These are phyloP conservation scores for Breviolum minutum DNA, from an alignment of 73 alveolate species.

Conservation along the genomic window DNA sequence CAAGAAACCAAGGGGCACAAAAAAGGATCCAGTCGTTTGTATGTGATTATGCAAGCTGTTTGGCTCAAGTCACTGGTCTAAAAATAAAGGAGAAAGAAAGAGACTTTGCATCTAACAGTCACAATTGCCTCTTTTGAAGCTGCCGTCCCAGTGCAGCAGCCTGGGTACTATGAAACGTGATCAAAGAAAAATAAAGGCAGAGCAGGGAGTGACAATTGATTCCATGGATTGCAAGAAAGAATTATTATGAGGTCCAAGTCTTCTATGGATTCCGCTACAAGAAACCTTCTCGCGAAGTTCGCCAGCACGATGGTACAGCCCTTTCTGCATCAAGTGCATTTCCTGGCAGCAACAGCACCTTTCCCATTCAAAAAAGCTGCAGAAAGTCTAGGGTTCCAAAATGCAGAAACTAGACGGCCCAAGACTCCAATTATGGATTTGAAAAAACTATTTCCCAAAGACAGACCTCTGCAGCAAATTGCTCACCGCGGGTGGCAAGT, in stretches of 20 bases:
- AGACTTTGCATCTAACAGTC: not conserved
- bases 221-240: no score
- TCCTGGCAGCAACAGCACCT: not conserved
- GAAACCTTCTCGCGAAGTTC: slow-evolving; percentile 61
- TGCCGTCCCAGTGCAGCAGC: slow-evolving; percentile 44
- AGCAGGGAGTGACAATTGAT: not conserved
- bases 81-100: not conserved
- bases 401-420: not conserved
- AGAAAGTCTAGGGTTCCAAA: not conserved
- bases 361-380: not conserved
- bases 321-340: slow-evolving; percentile 76
- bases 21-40: no score
- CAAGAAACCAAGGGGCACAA: no score
- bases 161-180: not conserved
- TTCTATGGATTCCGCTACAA: no score
- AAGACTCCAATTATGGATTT: not conserved
- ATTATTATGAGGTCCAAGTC: not conserved
- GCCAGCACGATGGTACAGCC: slow-evolving; percentile 75
- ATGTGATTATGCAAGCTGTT: no score
- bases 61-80: no score
- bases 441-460: not conserved
- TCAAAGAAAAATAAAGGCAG: not conserved
- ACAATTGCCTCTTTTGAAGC: slow-evolving; percentile 46
- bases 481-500: slow-evolving; percentile 23
- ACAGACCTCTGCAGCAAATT: slow-evolving; percentile 69